phyloP scores from a whole-genome alignment of 257 asterid species.

The Coffea canephora region DNA sequence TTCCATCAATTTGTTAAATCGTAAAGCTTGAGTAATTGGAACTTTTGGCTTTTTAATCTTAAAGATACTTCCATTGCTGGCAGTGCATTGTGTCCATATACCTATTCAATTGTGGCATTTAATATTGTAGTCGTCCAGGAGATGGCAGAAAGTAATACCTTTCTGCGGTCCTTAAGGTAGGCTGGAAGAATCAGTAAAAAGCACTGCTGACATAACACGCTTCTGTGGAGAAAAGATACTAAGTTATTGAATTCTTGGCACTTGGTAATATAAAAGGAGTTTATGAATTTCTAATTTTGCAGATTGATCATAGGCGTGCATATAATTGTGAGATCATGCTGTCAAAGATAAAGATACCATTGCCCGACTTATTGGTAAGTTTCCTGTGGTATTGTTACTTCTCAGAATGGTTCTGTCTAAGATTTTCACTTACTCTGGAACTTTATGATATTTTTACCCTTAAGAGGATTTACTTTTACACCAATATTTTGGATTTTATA shows the following conservation, averaged over 20 bases:
- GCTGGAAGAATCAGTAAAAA: no score
- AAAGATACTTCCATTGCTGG: background rate
- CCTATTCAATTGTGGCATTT: background rate
- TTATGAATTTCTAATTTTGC: slow-evolving; percentile 26
- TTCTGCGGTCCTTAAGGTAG: background rate
- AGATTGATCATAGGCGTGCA: slow-evolving; percentile 92
- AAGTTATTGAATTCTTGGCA: background rate
- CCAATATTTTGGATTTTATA: background rate
- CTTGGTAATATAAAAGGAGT: background rate
- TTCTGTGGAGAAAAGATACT: background rate
- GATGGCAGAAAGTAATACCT: background rate
- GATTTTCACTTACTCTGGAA: slow-evolving; percentile 1
- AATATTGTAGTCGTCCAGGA: background rate
- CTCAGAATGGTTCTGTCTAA: background rate
- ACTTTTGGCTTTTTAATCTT: background rate
- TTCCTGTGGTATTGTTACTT: background rate
- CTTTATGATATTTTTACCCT: background rate
- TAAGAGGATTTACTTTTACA: background rate
- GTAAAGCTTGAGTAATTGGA: background rate
- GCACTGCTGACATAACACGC: background rate
- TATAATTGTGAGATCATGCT: slow-evolving; percentile 97
- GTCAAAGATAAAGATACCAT: slow-evolving; percentile 82
- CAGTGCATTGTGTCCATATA: no score
- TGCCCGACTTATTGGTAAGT: slow-evolving; percentile 86
- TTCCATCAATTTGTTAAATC: background rate